These are phyloP conservation scores for Lactifluus rugatus DNA, from an alignment of 768 basidiomycete species.

Conservation along the genomic window DNA sequence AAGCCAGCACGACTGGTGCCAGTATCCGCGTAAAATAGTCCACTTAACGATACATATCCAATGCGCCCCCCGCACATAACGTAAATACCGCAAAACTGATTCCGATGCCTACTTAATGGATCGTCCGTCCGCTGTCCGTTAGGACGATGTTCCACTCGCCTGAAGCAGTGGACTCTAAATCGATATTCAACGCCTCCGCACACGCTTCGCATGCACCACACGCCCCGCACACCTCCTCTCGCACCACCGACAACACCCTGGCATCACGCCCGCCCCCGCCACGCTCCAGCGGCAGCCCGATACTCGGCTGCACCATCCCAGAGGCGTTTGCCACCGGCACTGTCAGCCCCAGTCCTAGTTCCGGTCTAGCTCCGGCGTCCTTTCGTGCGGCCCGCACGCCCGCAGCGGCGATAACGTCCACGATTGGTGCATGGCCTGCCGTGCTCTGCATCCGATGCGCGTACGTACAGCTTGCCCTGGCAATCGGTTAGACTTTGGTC, in stretches of 20 bases:
- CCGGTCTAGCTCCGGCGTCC: neutral
- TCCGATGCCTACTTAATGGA: neutral
- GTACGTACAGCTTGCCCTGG: constrained; percentile 57
- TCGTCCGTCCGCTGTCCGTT: neutral
- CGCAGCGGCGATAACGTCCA: constrained; percentile 55
- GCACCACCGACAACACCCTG: constrained; percentile 18
- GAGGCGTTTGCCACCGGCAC: neutral
- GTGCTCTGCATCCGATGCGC: constrained; percentile 81
- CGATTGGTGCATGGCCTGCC: constrained; percentile 64
- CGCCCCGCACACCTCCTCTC: constrained; percentile 14
- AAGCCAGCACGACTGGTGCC: neutral
- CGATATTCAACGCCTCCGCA: constrained; percentile 10
- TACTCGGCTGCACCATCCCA: neutral
- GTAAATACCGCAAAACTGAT: neutral
- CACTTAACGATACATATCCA: neutral
- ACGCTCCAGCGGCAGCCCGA: constrained; percentile 5
- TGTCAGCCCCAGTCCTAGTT: neutral
- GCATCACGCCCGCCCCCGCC: constrained; percentile 2
- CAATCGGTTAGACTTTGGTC: too few species aligned
- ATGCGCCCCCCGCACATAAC: neutral
- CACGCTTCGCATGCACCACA: constrained; percentile 4
- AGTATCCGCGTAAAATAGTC: neutral
- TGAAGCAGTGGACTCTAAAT: constrained; percentile 14
- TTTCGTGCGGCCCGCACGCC: constrained; percentile 29
- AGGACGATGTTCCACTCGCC: constrained; percentile 19